A percentile compares a stretch with the other conserved stretches of the same genome.
Conservation (phyloP, 23 red algal genomes). For the Cyanidium caldarium region DNA sequence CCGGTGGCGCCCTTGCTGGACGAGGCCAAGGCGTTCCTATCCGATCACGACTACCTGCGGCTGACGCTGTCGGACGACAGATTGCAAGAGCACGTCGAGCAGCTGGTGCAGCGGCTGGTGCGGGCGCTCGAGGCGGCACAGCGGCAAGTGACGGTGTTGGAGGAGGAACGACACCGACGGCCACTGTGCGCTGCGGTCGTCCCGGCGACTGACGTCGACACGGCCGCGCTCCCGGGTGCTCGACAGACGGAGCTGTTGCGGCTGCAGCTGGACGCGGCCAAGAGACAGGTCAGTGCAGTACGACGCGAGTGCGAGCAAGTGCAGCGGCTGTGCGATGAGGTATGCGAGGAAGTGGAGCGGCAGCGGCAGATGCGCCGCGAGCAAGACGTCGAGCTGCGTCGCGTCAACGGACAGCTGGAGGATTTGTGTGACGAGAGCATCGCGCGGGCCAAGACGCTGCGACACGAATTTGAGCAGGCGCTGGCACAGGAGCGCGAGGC, state of each 20-base stretch:
- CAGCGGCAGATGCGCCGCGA: background rate
- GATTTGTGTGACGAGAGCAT: background rate
- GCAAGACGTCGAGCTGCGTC: background rate
- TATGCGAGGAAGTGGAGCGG: background rate
- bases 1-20: too few relatives aligned
- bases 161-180: too few relatives aligned
- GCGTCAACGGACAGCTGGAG: background rate
- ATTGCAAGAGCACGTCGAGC: too few relatives aligned
- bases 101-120: background rate
- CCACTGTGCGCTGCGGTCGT: too few relatives aligned
- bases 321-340: background rate
- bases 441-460: background rate
- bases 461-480: slow-evolving; percentile 1
- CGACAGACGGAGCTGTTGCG: background rate
- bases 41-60: too few relatives aligned
- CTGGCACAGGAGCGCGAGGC: background rate
- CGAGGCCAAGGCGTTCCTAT: too few relatives aligned
- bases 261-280: background rate
- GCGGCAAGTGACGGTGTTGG: background rate
- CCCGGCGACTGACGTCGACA: too few relatives aligned
- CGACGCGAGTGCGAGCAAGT: background rate
- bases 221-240: too few relatives aligned
- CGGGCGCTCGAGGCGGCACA: background rate
- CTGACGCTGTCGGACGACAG: too few relatives aligned
- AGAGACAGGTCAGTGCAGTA: background rate